Evolutionary conservation across 352 stramenopile genomes (phyloP).

Genomic region (Phytophthora tentaculata): DNA sequence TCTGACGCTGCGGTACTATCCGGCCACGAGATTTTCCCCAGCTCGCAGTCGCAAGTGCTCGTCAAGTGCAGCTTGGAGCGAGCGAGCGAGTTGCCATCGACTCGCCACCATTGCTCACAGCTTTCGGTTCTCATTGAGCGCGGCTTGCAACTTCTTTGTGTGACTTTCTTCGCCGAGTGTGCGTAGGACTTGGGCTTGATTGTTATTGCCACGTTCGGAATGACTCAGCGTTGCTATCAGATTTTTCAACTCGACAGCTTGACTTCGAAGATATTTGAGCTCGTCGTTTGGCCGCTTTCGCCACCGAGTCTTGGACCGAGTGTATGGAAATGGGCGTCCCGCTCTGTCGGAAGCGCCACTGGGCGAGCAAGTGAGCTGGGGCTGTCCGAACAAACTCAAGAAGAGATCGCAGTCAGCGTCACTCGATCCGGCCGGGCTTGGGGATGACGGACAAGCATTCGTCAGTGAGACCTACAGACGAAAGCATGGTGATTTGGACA

Average conservation of each 20-base stretch:
- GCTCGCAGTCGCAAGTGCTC: constrained; percentile 7
- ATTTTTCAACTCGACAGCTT: constrained; percentile 21
- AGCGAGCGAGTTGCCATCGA: constrained; percentile 9
- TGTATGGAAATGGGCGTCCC: constrained; percentile 22
- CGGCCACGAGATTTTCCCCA: constrained; percentile 12
- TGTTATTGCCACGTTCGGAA: background rate
- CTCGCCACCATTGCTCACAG: constrained; percentile 5
- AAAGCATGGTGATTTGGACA: background rate
- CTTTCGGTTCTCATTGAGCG: constrained; percentile 18
- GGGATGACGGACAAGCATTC: background rate
- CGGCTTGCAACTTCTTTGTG: constrained; percentile 1
- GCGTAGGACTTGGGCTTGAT: background rate
- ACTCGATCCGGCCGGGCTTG: background rate
- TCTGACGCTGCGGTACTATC: constrained; percentile 5
- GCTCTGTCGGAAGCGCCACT: constrained; percentile 5
- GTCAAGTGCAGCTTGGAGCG: constrained; percentile 22
- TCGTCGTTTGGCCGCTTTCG: constrained; percentile 37
- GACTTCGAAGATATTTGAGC: constrained; percentile 29
- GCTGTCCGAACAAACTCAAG: background rate
- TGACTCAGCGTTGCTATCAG: constrained; percentile 11
- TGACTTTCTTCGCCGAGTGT: constrained; percentile 5
- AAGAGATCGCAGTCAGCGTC: background rate
- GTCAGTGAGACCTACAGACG: background rate
- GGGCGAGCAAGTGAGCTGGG: background rate
- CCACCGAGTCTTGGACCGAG: constrained; percentile 23